These are phyloP conservation scores for Arachnomyces sp. DNA, from an alignment of 2,329 filamentous ascomycete genomes.

Conservation along the genomic window DNA sequence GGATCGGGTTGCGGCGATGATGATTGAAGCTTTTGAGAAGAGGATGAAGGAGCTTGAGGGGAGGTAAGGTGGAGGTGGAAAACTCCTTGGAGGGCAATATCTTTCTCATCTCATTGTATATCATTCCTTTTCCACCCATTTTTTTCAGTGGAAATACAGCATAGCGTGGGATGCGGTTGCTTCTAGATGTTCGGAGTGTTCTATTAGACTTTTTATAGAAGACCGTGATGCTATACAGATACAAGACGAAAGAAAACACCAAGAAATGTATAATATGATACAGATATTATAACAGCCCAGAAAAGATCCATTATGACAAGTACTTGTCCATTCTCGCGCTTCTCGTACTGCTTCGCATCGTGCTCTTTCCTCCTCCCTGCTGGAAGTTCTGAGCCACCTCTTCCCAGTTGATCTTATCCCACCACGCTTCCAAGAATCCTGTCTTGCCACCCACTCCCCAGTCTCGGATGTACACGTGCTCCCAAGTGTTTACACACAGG, in stretches of 20 bases:
- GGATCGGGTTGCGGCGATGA: constrained; percentile 72
- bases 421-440: constrained; percentile 71
- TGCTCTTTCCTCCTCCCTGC: constrained; percentile 5
- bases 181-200: too few relatives aligned
- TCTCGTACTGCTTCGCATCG: constrained; percentile 1
- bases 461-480: constrained; percentile 84
- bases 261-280: constrained; percentile 6
- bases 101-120: too few relatives aligned
- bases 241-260: neutral
- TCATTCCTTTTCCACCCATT: too few relatives aligned
- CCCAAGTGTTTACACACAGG: constrained; percentile 91
- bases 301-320: constrained; percentile 1
- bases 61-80: constrained; percentile 1
- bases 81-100: neutral
- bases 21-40: constrained; percentile 90
- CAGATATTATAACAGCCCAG: constrained; percentile 3
- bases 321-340: neutral
- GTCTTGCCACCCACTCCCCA: constrained; percentile 71
- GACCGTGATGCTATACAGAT: too few relatives aligned
- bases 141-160: too few relatives aligned
- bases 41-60: constrained; percentile 54
- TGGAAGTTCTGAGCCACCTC: constrained; percentile 49
- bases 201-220: too few relatives aligned
- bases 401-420: constrained; percentile 79
- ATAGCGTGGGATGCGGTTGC: too few relatives aligned